Conservation (phyloP, 768 basidiomycete genomes). For the Termitomyces sp. region DNA sequence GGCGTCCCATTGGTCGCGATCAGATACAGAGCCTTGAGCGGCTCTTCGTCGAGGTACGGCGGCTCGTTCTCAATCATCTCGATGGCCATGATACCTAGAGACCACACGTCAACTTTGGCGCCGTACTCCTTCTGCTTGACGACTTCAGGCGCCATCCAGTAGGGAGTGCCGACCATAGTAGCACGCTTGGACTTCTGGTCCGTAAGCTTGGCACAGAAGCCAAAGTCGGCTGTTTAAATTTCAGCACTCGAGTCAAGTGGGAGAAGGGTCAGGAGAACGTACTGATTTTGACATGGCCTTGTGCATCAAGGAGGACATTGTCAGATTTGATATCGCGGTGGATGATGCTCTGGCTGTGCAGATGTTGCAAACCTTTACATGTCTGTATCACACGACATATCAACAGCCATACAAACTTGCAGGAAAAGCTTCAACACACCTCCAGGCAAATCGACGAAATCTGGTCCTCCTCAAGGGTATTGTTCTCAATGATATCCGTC, state of each 20-base stretch:
- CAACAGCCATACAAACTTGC: not conserved
- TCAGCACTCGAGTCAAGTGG: not conserved
- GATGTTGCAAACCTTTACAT: constrained; percentile 88
- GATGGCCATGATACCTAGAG: constrained; percentile 96
- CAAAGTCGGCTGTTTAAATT: constrained; percentile 74
- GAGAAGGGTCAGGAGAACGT: constrained; percentile 27
- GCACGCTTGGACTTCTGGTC: constrained; percentile 96
- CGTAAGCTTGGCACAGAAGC: constrained; percentile 93
- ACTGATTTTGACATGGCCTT: constrained; percentile 98
- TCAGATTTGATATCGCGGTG: constrained; percentile 98
- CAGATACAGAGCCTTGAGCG: constrained; percentile 87
- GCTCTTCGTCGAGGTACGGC: constrained; percentile 93
- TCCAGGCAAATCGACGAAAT: constrained; percentile 89
- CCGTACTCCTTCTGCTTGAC: constrained; percentile 97
- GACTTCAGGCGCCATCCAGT: constrained; percentile 99
- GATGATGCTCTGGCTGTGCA: constrained; percentile 93
- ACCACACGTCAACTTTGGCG: constrained; percentile 96
- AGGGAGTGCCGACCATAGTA: constrained; percentile 98
- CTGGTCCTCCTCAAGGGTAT: constrained; percentile 91
- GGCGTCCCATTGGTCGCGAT: constrained; percentile 99
- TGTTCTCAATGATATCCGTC: constrained; percentile 97
- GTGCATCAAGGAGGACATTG: constrained; percentile 89
- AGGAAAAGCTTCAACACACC: constrained; percentile 40
- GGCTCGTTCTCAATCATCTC: constrained; percentile 99
- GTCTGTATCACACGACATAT: constrained; percentile 47